These are phyloP conservation scores for Monilinia fructicola DNA, from an alignment of 2,329 filamentous ascomycete genomes.

Conservation along the genomic window DNA sequence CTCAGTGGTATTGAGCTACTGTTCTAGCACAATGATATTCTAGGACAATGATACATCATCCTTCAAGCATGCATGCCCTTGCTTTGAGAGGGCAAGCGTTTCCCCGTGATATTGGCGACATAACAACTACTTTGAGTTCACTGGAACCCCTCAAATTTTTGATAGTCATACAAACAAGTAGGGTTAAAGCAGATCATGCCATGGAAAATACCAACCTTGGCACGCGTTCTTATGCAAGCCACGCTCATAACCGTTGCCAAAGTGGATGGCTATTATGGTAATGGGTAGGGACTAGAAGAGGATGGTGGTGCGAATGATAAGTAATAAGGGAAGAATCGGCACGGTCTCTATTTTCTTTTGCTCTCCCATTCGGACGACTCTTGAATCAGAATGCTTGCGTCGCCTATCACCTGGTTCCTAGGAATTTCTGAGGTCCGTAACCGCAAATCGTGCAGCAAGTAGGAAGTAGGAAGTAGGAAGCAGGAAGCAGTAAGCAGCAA, in stretches of 20 bases:
- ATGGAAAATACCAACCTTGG: constrained; percentile 5
- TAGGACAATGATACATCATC: background rate
- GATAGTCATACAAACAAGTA: background rate
- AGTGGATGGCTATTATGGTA: background rate
- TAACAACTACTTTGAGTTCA: constrained; percentile 10
- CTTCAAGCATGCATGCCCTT: constrained; percentile 15
- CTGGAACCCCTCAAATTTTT: constrained; percentile 4
- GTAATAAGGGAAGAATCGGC: constrained; percentile 15
- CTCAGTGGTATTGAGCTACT: background rate
- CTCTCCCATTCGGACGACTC: background rate
- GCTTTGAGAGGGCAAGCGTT: constrained; percentile 10
- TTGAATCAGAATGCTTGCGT: background rate
- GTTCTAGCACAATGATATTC: background rate
- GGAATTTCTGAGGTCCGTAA: constrained; percentile 11
- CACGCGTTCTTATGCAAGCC: constrained; percentile 12
- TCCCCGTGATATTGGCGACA: constrained; percentile 11
- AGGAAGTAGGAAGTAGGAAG: too few species aligned
- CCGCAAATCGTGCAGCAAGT: constrained; percentile 17
- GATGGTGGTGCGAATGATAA: background rate
- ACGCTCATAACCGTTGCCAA: constrained; percentile 8
- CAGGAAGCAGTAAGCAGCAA: too few species aligned
- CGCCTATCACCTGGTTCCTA: background rate
- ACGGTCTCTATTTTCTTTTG: background rate
- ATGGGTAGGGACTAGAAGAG: background rate
- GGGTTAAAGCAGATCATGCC: constrained; percentile 2